These are phyloP conservation scores for Picocystis sp. DNA, from an alignment of 163 green algal species.

Conservation along the genomic window DNA sequence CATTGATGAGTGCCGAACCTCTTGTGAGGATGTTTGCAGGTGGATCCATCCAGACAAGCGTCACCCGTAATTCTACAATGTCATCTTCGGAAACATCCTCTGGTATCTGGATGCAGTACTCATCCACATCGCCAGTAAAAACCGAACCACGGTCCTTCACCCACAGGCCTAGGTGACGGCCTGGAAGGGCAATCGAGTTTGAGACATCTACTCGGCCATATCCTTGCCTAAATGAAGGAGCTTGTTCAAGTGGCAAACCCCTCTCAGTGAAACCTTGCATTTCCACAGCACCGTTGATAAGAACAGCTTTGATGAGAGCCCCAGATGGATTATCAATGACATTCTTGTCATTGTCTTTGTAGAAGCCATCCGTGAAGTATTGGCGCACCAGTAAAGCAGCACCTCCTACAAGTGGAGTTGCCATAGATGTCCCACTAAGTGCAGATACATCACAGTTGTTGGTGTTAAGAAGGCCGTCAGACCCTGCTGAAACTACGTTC, in stretches of 20 bases:
- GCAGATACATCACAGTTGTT: too few relatives aligned
- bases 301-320: slow-evolving; percentile 65
- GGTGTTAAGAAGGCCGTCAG: too few relatives aligned
- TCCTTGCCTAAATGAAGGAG: slow-evolving; percentile 45
- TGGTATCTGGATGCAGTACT: slow-evolving; percentile 51
- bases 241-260: slow-evolving; percentile 41
- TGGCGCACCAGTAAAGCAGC: slow-evolving; percentile 51
- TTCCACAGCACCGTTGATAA: slow-evolving; percentile 60
- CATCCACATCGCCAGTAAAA: slow-evolving; percentile 29
- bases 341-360: slow-evolving; percentile 15
- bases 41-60: slow-evolving; percentile 56
- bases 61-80: slow-evolving; percentile 33
- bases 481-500: too few relatives aligned
- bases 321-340: slow-evolving; percentile 27
- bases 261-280: slow-evolving; percentile 37
- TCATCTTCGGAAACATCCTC: slow-evolving; percentile 31
- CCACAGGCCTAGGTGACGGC: slow-evolving; percentile 6
- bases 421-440: slow-evolving; percentile 66
- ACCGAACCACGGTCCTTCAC: slow-evolving; percentile 1
- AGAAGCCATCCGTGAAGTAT: slow-evolving; percentile 78
- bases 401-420: slow-evolving; percentile 64
- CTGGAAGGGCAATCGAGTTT: slow-evolving; percentile 20
- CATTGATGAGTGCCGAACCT: slow-evolving; percentile 44
- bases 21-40: slow-evolving; percentile 6
- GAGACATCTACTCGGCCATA: slow-evolving; percentile 45